phyloP scores from a whole-genome alignment of 2,329 filamentous ascomycete genomes.

The Aspergillus sojae region DNA sequence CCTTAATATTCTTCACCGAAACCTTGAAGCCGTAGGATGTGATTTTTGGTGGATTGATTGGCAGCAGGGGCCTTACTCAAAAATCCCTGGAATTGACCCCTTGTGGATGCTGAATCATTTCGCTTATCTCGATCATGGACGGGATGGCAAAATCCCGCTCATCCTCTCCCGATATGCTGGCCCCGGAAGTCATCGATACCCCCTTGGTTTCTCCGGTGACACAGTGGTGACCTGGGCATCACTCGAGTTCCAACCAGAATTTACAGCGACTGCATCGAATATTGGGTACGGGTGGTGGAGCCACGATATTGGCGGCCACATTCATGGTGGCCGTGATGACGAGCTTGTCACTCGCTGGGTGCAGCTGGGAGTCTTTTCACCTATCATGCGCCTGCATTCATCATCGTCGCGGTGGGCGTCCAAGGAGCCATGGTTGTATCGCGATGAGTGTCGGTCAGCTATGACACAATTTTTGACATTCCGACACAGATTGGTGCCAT shows the following conservation, averaged over 20 bases:
- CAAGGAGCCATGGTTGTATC: constrained; percentile 65
- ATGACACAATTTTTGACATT: constrained; percentile 57
- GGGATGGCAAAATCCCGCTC: constrained; percentile 48
- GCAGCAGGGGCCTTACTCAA: constrained; percentile 63
- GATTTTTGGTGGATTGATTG: constrained; percentile 72
- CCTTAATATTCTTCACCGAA: constrained; percentile 59
- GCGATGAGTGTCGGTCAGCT: constrained; percentile 47
- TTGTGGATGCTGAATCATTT: constrained; percentile 69
- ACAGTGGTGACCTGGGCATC: constrained; percentile 62
- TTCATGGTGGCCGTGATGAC: constrained; percentile 58
- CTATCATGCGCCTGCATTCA: constrained; percentile 64
- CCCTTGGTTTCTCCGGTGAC: constrained; percentile 67
- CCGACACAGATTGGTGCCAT: constrained; percentile 63
- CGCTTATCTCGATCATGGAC: constrained; percentile 59
- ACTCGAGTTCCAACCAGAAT: constrained; percentile 66
- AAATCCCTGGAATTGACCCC: constrained; percentile 62
- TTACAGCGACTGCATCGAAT: constrained; percentile 67
- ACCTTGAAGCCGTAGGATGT: constrained; percentile 58
- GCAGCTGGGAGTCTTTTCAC: constrained; percentile 64
- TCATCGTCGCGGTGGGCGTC: constrained; percentile 60
- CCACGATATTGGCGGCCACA: constrained; percentile 69
- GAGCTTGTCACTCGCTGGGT: constrained; percentile 64
- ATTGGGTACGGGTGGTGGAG: constrained; percentile 72
- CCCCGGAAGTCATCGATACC: constrained; percentile 65
- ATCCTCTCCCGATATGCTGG: constrained; percentile 66